A percentile compares a stretch with the other conserved stretches of the same genome.
These are phyloP conservation scores for Xerocomus spinulosus DNA, from an alignment of 768 basidiomycete species.

Conservation along the genomic window DNA sequence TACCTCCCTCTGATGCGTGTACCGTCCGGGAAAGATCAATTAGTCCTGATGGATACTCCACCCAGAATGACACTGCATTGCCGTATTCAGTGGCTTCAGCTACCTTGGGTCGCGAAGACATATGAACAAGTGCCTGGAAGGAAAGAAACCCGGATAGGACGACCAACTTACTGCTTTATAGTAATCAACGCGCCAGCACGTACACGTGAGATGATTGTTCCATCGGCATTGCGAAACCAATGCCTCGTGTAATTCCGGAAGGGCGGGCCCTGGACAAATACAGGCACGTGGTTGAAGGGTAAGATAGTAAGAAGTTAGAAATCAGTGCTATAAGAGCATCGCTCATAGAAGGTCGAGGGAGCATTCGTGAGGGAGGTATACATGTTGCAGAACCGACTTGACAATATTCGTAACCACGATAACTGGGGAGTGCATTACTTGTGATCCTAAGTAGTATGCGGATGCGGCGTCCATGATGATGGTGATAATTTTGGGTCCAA, in stretches of 20 bases:
- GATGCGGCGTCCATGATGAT: neutral
- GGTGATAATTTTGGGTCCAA: conserved; percentile 3
- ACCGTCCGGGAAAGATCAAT: conserved; percentile 54
- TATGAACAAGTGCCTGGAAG: conserved; percentile 18
- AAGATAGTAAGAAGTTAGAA: conserved; percentile 3
- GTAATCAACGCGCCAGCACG: neutral
- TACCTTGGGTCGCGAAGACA: conserved; percentile 46
- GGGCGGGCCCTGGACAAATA: conserved; percentile 10
- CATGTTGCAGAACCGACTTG: conserved; percentile 10
- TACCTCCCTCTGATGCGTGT: conserved; percentile 31
- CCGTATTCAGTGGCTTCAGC: conserved; percentile 49
- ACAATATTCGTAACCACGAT: conserved; percentile 6
- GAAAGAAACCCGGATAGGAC: no score
- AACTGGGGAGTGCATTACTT: conserved; percentile 1
- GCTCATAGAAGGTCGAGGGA: no score
- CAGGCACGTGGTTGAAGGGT: conserved; percentile 6
- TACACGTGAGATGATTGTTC: neutral
- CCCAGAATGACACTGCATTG: conserved; percentile 54
- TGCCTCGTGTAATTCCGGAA: conserved; percentile 5
- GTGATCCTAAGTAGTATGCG: conserved; percentile 18
- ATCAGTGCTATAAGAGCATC: no score
- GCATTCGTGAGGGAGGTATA: conserved; percentile 21
- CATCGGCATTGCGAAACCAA: no score
- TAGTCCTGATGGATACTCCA: conserved; percentile 62
- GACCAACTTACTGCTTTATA: neutral